Evolutionary conservation across 768 basidiomycete species (phyloP), one percentile per base, ranked within the genome.

Genomic region (Xerocomellus intermedius): DNA sequence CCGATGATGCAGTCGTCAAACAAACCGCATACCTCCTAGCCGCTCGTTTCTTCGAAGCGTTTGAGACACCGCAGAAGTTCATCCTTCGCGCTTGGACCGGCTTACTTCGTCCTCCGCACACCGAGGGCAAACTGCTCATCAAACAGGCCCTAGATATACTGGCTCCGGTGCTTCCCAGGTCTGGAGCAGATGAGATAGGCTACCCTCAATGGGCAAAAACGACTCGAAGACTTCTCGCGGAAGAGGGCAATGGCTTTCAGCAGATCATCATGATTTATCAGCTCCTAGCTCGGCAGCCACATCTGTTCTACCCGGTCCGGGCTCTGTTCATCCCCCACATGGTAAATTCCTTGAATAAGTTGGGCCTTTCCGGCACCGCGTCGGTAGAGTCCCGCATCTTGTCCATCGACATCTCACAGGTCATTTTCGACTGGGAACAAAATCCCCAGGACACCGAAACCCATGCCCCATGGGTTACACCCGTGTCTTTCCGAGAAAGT

Each of bases 351-450:
- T 77, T 99, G 58, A 81, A 81, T 50, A 95, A 94, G 69, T 79
- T 98, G 7, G 94, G 94, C n/a, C 81, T 95, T 66, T 81, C 85
- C 17, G 72, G 81, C 4, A 77, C 80, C 5, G 82, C 91, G 12
- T 88, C 84, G 9, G 66, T 79, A 22, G 97, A 98, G 63, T 86
- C 91, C 8, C 85, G 94, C n/a, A 73, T 86, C 21, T 74, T 98
- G 39, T 91, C 93, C 21, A 82, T 98, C 54, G 97, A 99, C 56
- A 83, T 95, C 35, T 78, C 95, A 14, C 94, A 97, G 68, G 85
- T 94, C 38, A 88, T 99, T 35, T 91, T 94, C 65, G 82, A 86
- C 39, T 99, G 97, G 97, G 97, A 98, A 69, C 86, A 90, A 71
- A 81, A 71, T 79, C 79, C 55, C 8, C 70, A 76, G 55, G 64